These are phyloP conservation scores for Cladosporium oxysporum DNA, from an alignment of 2,329 filamentous ascomycete species.

Conservation along the genomic window DNA sequence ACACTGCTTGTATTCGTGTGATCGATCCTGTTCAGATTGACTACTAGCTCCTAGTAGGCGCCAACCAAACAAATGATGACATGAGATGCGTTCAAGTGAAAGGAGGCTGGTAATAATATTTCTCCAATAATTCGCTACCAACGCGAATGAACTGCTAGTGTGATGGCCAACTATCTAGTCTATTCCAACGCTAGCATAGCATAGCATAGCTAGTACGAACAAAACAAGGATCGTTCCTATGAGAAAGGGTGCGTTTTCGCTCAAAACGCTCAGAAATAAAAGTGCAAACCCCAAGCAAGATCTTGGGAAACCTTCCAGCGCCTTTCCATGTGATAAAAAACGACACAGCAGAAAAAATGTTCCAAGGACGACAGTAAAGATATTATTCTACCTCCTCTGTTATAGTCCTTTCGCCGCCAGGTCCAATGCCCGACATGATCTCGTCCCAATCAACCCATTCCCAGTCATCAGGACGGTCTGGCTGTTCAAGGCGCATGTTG, in stretches of 20 bases:
- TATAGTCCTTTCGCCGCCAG: not conserved
- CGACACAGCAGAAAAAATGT: not conserved
- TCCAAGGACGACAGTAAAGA: not conserved
- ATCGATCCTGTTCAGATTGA: not conserved
- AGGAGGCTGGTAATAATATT: not conserved
- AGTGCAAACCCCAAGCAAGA: not conserved
- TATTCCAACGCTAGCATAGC: not conserved
- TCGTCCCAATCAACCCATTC: conserved; percentile 36
- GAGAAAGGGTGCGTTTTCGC: not conserved
- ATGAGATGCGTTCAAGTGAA: not conserved
- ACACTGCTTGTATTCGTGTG: not conserved
- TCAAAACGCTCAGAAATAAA: conserved; percentile 4
- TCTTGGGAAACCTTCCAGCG: not conserved
- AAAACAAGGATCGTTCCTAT: not conserved
- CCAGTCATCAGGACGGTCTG: conserved; percentile 34
- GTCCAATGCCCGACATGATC: not conserved
- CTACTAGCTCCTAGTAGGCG: not conserved
- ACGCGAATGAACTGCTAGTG: not conserved
- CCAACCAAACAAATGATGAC: not conserved
- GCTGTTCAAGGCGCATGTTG: conserved; percentile 34
- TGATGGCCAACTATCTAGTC: not conserved
- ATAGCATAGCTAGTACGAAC: not conserved
- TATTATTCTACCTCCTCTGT: not conserved
- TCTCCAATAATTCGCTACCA: not conserved
- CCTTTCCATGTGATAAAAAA: not conserved